phyloP scores from a whole-genome alignment of 2,329 filamentous ascomycete species.

The Pseudopyrenochaeta lycopersici region DNA sequence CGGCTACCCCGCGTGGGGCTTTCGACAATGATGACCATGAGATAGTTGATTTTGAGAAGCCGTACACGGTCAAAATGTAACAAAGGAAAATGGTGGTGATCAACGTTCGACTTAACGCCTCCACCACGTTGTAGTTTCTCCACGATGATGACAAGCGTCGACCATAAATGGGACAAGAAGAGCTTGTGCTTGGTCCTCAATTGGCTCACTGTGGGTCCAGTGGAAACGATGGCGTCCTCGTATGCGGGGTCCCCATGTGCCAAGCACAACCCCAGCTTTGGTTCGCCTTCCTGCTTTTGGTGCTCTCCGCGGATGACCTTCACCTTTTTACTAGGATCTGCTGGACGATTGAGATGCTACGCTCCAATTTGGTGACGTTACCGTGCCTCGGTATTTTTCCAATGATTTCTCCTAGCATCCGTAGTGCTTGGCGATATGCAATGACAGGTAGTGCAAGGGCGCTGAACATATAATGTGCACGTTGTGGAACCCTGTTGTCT shows the following conservation, averaged over 20 bases:
- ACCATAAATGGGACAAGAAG: slow-evolving; percentile 3
- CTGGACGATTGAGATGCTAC: slow-evolving; percentile 7
- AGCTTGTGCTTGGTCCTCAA: slow-evolving; percentile 9
- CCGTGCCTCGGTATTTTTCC: slow-evolving; percentile 39
- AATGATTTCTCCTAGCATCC: slow-evolving; percentile 8
- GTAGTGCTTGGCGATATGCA: slow-evolving; percentile 23
- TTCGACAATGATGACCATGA: background rate
- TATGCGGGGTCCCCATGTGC: slow-evolving; percentile 42
- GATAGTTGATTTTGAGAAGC: slow-evolving; percentile 7
- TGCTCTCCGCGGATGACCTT: slow-evolving; percentile 6
- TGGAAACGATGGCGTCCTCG: slow-evolving; percentile 14
- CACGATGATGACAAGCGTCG: slow-evolving; percentile 17
- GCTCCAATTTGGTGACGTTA: slow-evolving; percentile 13
- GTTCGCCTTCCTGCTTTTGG: slow-evolving; percentile 19
- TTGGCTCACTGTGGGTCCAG: slow-evolving; percentile 25
- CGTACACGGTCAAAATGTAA: slow-evolving; percentile 11
- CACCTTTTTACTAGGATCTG: slow-evolving; percentile 1
- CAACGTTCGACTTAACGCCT: slow-evolving; percentile 8
- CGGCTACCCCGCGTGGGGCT: slow-evolving; percentile 19
- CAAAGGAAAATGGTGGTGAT: slow-evolving; percentile 14
- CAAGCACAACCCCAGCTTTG: slow-evolving; percentile 33
- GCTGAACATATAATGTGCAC: slow-evolving; percentile 14
- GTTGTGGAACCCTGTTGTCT: slow-evolving; percentile 13
- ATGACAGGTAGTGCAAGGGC: slow-evolving; percentile 18
- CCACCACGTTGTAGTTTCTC: slow-evolving; percentile 8